Evolutionary conservation across 1,284 basidiomycete species (phyloP).

Genomic region (Trichosporon inkin): DNA sequence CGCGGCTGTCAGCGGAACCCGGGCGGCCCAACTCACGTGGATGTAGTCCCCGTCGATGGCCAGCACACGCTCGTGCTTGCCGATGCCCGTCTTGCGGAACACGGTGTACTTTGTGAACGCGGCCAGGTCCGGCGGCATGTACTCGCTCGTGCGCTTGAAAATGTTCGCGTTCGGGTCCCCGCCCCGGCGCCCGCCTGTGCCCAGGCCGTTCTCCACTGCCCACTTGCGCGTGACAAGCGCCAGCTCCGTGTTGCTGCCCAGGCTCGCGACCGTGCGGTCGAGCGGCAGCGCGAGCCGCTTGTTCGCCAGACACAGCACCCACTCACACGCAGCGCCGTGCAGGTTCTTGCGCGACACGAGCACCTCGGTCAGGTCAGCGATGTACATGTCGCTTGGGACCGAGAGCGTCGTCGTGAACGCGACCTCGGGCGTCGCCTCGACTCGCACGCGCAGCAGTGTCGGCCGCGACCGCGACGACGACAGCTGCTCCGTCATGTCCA

Average conservation of each 20-base stretch:
- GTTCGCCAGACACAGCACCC: slow-evolving; percentile 73
- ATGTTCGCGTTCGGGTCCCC: slow-evolving; percentile 93
- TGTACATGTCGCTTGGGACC: slow-evolving; percentile 90
- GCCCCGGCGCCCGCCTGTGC: slow-evolving; percentile 51
- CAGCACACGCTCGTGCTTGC: slow-evolving; percentile 82
- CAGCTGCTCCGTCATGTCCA: slow-evolving; percentile 16
- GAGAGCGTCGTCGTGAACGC: slow-evolving; percentile 81
- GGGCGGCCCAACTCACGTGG: slow-evolving; percentile 60
- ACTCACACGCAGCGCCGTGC: slow-evolving; percentile 69
- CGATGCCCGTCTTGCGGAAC: slow-evolving; percentile 89
- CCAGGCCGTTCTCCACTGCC: slow-evolving; percentile 60
- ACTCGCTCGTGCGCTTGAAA: slow-evolving; percentile 77
- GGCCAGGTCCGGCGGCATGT: slow-evolving; percentile 62
- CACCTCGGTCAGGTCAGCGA: slow-evolving; percentile 88
- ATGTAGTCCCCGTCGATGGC: slow-evolving; percentile 95
- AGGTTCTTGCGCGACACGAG: slow-evolving; percentile 70
- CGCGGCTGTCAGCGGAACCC: not conserved
- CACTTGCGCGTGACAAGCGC: slow-evolving; percentile 74
- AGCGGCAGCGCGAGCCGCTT: slow-evolving; percentile 80
- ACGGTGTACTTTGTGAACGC: slow-evolving; percentile 74
- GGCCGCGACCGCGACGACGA: slow-evolving; percentile 31
- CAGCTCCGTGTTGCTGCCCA: slow-evolving; percentile 81
- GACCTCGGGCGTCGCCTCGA: slow-evolving; percentile 72
- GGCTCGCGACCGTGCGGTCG: slow-evolving; percentile 89
- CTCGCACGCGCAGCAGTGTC: slow-evolving; percentile 71